A percentile compares a stretch with the other conserved stretches of the same genome.
Conservation (phyloP, 305 asterid species). For the Fraxinus baroniana region DNA sequence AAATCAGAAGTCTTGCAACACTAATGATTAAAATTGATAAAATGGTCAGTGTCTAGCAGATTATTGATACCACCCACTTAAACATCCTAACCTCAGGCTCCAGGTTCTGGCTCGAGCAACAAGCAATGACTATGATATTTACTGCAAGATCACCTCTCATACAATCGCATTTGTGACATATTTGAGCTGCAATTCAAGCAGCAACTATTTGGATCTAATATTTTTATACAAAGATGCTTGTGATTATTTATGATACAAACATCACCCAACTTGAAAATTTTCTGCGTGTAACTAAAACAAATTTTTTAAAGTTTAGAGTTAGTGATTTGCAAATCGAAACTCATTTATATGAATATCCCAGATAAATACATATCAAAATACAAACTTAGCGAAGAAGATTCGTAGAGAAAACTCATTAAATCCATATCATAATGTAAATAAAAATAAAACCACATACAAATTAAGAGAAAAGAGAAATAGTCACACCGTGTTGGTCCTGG, state of each 20-base stretch:
- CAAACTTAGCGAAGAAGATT: background rate
- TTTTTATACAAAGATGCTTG: background rate
- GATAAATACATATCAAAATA: background rate
- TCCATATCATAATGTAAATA: background rate
- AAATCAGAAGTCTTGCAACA: background rate
- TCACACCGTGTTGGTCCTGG: conserved; percentile 76
- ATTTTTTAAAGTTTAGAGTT: background rate
- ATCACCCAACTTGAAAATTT: background rate
- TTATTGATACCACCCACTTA: background rate
- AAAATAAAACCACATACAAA: background rate
- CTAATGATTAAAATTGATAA: background rate
- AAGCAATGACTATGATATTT: background rate
- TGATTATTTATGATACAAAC: background rate
- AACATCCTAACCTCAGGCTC: background rate
- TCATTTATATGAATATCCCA: background rate
- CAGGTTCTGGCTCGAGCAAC: background rate
- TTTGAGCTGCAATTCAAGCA: background rate
- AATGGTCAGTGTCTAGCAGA: background rate
- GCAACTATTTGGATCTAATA: background rate
- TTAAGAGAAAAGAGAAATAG: background rate
- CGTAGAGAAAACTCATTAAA: background rate
- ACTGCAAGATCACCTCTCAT: background rate
- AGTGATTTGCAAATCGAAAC: background rate
- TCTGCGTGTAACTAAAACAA: background rate
- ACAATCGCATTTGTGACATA: background rate